Percentiles rank a stretch among this genome's conserved stretches.
Conservation (phyloP, 2,329 filamentous ascomycete genomes). For the Mollisiaceae sp. region DNA sequence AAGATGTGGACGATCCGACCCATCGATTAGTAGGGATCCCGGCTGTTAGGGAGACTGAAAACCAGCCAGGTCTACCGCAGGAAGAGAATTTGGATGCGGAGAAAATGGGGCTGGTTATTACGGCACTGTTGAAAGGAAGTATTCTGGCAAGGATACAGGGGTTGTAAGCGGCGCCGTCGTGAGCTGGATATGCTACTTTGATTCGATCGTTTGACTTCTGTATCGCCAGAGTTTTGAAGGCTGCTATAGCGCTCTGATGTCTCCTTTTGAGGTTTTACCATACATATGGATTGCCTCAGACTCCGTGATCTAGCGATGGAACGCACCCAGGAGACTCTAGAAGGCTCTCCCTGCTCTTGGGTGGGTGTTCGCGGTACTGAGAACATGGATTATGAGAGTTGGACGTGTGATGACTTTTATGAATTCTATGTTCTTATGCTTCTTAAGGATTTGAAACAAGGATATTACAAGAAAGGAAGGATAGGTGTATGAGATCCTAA, state of each 20-base stretch:
- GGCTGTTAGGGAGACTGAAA: constrained; percentile 9
- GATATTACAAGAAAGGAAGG: background rate
- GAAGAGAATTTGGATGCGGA: constrained; percentile 27
- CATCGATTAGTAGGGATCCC: constrained; percentile 25
- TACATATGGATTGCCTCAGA: too few species aligned
- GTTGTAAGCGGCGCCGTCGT: too few species aligned
- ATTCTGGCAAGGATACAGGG: constrained; percentile 23
- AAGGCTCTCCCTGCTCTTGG: background rate
- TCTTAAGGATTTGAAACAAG: background rate
- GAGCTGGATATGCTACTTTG: background rate
- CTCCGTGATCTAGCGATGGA: too few species aligned
- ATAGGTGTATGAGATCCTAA: background rate
- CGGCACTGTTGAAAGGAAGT: constrained; percentile 26
- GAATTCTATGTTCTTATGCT: constrained; percentile 1
- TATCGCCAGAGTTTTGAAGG: too few species aligned
- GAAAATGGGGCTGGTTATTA: constrained; percentile 26
- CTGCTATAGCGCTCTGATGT: too few species aligned
- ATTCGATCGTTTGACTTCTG: too few species aligned
- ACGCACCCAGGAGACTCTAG: background rate
- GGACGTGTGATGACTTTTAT: background rate
- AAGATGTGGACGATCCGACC: constrained; percentile 19
- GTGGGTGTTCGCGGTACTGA: background rate
- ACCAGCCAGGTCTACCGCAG: constrained; percentile 16
- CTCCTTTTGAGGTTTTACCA: too few species aligned
- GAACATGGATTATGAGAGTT: background rate